A percentile compares a stretch with the other conserved stretches of the same genome.
Conservation (phyloP, 495 filamentous ascomycete genomes). For the Penicillium chermesinum region DNA sequence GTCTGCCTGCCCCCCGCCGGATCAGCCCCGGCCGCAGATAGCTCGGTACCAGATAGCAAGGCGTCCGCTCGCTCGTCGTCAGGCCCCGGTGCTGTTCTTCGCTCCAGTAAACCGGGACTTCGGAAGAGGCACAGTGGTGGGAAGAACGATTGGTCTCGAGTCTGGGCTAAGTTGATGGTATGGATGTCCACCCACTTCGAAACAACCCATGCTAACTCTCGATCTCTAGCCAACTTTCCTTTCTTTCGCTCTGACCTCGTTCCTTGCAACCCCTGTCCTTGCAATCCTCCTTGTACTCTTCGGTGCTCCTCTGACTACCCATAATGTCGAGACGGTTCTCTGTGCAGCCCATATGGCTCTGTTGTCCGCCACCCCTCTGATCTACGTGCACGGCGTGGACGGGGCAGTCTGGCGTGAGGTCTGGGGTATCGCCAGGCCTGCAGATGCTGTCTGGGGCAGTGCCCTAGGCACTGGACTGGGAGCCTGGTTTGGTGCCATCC, state of each 20-base stretch:
- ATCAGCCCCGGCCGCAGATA: constrained; percentile 20
- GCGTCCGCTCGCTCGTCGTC: constrained; percentile 25
- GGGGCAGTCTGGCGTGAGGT: constrained; percentile 68
- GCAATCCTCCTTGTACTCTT: constrained; percentile 71
- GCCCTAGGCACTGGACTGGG: constrained; percentile 47
- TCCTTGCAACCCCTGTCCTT: constrained; percentile 61
- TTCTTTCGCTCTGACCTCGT: constrained; percentile 54
- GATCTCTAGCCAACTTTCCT: constrained; percentile 54
- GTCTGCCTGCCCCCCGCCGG: constrained; percentile 69
- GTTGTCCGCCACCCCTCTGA: constrained; percentile 65
- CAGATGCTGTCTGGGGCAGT: constrained; percentile 37
- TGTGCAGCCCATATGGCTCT: constrained; percentile 76
- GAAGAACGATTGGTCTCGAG: constrained; percentile 13
- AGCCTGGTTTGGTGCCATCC: constrained; percentile 67
- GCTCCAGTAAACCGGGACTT: constrained; percentile 21
- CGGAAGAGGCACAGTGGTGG: constrained; percentile 23
- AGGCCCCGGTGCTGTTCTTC: too few relatives aligned
- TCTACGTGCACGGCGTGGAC: constrained; percentile 83
- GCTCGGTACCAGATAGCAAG: constrained; percentile 34
- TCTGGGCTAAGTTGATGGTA: constrained; percentile 37
- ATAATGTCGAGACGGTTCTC: constrained; percentile 70
- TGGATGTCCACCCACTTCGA: too few relatives aligned
- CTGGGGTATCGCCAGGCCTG: constrained; percentile 40
- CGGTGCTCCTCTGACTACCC: constrained; percentile 84
- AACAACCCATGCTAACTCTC: too few relatives aligned